phyloP scores from a whole-genome alignment of 306 rosid species.

The Sechiopsis laciniata region DNA sequence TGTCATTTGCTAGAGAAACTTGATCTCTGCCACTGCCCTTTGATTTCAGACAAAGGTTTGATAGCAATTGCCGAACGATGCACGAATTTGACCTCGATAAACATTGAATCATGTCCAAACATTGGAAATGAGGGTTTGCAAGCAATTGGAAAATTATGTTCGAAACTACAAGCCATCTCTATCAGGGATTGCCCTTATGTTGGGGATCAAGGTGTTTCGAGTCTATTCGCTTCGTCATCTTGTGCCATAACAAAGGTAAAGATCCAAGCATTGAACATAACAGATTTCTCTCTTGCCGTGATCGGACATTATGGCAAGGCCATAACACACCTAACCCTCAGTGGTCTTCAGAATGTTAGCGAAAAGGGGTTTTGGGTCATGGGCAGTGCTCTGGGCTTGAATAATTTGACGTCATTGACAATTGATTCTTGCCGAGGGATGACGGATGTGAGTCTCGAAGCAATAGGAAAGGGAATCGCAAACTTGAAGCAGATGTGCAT shows the following conservation, averaged over 20 bases:
- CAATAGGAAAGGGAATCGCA: constrained; percentile 65
- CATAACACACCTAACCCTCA: constrained; percentile 53
- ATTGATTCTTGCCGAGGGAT: constrained; percentile 76
- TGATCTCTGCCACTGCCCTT: constrained; percentile 58
- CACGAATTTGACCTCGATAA: constrained; percentile 65
- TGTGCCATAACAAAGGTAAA: constrained; percentile 54
- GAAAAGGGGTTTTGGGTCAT: constrained; percentile 92
- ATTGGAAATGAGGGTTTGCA: constrained; percentile 83
- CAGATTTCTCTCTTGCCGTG: constrained; percentile 91
- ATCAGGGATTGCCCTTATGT: constrained; percentile 80
- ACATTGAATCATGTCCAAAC: constrained; percentile 61
- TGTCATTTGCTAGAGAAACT: constrained; percentile 80
- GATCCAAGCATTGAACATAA: constrained; percentile 79
- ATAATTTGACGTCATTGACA: constrained; percentile 48
- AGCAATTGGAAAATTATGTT: constrained; percentile 65
- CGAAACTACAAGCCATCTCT: constrained; percentile 55
- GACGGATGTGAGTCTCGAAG: constrained; percentile 80
- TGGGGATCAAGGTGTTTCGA: constrained; percentile 86
- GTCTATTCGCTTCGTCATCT: constrained; percentile 57
- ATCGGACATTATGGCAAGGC: constrained; percentile 77
- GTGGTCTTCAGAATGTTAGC: constrained; percentile 58
- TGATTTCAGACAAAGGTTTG: constrained; percentile 72
- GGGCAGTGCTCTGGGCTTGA: constrained; percentile 77
- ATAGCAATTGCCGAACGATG: constrained; percentile 79
- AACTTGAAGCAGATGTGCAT: constrained; percentile 82